These are phyloP conservation scores for Rubia tinctorum DNA, from an alignment of 305 asterid genomes.

Conservation along the genomic window DNA sequence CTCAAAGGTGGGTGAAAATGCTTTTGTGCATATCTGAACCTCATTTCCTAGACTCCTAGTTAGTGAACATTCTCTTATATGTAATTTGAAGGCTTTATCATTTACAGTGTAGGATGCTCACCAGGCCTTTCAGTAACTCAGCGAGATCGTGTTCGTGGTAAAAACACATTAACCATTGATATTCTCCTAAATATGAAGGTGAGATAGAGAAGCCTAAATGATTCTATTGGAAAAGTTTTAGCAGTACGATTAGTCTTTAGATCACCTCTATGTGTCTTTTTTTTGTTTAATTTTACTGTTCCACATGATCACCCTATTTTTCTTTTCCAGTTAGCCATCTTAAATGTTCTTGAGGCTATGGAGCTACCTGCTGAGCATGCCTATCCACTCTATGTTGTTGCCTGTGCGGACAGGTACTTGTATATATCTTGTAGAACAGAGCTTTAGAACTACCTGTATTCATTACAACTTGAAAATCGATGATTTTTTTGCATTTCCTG, in stretches of 20 bases:
- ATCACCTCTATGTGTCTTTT: constrained; percentile 2
- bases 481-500: constrained; percentile 21
- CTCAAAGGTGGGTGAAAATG: constrained; percentile 59
- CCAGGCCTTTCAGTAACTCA: constrained; percentile 84
- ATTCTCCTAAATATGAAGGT: constrained; percentile 64
- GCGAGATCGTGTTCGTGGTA: constrained; percentile 83
- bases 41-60: background rate
- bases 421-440: constrained; percentile 17
- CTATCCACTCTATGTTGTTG: constrained; percentile 81
- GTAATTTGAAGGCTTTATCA: constrained; percentile 28
- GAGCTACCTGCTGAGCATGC: constrained; percentile 76
- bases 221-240: background rate
- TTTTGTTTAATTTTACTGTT: constrained; percentile 26
- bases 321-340: constrained; percentile 68
- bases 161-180: constrained; percentile 52
- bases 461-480: constrained; percentile 14
- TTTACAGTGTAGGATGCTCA: constrained; percentile 61
- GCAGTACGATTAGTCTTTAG: background rate
- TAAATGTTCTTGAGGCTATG: constrained; percentile 72
- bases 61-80: background rate
- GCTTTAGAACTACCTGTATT: background rate
- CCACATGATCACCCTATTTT: constrained; percentile 13
- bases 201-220: constrained; percentile 16
- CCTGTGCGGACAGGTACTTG: constrained; percentile 77
- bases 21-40: constrained; percentile 9